Evolutionary conservation across 2,329 filamentous ascomycete species (phyloP).

Genomic region (Penicillium frequentans): DNA sequence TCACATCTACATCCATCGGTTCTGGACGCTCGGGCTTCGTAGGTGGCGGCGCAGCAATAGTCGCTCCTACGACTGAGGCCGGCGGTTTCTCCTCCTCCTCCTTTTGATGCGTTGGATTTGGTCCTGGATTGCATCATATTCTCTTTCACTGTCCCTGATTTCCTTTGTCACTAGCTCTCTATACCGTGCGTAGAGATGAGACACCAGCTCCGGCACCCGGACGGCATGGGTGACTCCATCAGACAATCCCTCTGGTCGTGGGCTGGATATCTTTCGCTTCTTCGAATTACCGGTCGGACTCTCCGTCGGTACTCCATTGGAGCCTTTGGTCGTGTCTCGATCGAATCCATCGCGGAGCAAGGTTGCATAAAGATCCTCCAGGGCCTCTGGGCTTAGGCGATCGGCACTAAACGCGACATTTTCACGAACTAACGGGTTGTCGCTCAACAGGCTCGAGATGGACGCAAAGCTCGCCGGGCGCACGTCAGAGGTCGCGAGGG

Average conservation of each 20-base stretch:
- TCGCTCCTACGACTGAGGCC: constrained; percentile 2
- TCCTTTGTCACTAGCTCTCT: constrained; percentile 66
- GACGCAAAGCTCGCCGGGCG: constrained; percentile 65
- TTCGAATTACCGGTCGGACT: constrained; percentile 50
- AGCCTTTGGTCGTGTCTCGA: constrained; percentile 33
- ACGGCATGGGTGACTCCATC: constrained; percentile 67
- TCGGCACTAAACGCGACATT: constrained; percentile 70
- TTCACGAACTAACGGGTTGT: constrained; percentile 70
- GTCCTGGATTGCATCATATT: constrained; percentile 61
- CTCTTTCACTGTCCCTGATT: constrained; percentile 72
- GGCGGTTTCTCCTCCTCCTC: constrained; percentile 55
- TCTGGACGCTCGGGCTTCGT: constrained; percentile 19
- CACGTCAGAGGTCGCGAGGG: constrained; percentile 67
- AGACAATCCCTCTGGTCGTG: constrained; percentile 63
- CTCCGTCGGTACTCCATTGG: constrained; percentile 26
- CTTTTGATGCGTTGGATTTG: constrained; percentile 73
- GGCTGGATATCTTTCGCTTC: constrained; percentile 73
- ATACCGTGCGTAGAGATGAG: constrained; percentile 74
- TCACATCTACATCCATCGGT: constrained; percentile 30
- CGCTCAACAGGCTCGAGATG: constrained; percentile 73
- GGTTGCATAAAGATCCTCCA: constrained; percentile 75
- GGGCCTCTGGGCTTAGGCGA: constrained; percentile 72
- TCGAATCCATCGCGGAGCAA: constrained; percentile 73
- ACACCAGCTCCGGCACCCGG: constrained; percentile 68
- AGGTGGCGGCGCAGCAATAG: neutral